These are phyloP conservation scores for Bjerkandera adusta DNA, from an alignment of 1,284 basidiomycete species.

Conservation along the genomic window DNA sequence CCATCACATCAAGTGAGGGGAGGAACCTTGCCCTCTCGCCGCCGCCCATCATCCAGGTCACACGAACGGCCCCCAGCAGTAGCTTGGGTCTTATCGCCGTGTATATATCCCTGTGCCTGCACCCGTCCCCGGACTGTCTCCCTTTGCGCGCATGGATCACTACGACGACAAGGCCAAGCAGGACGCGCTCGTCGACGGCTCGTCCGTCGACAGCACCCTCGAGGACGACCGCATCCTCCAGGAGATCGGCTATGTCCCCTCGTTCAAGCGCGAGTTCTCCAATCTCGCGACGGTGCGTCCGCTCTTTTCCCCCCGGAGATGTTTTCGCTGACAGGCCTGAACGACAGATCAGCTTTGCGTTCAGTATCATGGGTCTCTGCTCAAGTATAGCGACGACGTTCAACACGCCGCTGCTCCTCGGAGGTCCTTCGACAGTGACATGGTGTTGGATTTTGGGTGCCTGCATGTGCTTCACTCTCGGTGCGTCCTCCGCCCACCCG, in stretches of 20 bases:
- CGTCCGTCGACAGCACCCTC: slow-evolving; percentile 13
- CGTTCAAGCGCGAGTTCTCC: slow-evolving; percentile 81
- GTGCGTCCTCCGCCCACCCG: slow-evolving; percentile 20
- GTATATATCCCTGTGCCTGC: no score
- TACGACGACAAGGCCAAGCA: slow-evolving; percentile 2
- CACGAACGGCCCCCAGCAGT: no score
- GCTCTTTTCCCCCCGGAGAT: not conserved
- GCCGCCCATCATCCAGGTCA: no score
- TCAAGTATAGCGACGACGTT: slow-evolving; percentile 82
- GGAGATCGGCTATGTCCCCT: slow-evolving; percentile 74
- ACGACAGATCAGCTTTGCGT: slow-evolving; percentile 71
- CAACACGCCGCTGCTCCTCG: slow-evolving; percentile 74
- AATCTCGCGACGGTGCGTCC: slow-evolving; percentile 66
- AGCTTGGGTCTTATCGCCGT: no score
- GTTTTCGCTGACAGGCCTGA: not conserved
- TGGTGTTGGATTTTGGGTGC: slow-evolving; percentile 85
- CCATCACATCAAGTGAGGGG: no score
- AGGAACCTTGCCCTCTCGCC: no score
- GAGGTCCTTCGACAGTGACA: slow-evolving; percentile 73
- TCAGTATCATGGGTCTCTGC: slow-evolving; percentile 81
- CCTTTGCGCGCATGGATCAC: not conserved
- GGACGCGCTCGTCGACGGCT: not conserved
- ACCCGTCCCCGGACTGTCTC: not conserved
- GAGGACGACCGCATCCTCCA: slow-evolving; percentile 68
- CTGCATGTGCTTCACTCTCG: slow-evolving; percentile 73